phyloP scores from a whole-genome alignment of 2,329 filamentous ascomycete genomes.

The Aspergillus floridensis region DNA sequence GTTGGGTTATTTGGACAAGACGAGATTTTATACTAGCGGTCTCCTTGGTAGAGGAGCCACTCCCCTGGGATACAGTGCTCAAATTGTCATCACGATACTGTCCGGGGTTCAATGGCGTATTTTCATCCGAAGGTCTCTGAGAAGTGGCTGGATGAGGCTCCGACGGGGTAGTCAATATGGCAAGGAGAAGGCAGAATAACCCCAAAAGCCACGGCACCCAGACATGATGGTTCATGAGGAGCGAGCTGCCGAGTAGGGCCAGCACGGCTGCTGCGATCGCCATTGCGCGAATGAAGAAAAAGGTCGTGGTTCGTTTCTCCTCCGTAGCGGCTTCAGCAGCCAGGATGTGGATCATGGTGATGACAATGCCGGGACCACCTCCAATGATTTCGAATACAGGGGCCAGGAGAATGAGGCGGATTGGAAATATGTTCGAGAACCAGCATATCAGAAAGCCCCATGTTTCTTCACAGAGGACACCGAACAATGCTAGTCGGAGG shows the following conservation, averaged over 20 bases:
- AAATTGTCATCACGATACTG: no score
- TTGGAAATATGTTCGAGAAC: background rate
- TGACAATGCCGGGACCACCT: background rate
- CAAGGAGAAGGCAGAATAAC: background rate
- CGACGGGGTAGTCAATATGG: background rate
- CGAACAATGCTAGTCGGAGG: background rate
- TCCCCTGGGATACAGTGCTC: no score
- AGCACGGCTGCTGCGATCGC: background rate
- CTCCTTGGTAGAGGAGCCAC: no score
- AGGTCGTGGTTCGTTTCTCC: background rate
- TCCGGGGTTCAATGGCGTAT: background rate
- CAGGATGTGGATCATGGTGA: background rate
- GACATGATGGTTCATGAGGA: background rate
- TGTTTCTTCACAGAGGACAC: background rate
- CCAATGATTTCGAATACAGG: no score
- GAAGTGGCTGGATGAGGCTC: background rate
- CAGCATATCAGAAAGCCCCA: background rate
- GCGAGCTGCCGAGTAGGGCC: background rate
- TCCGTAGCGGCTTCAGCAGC: background rate
- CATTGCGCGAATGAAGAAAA: conserved; percentile 1
- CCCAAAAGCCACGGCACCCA: conserved; percentile 2
- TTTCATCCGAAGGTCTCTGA: background rate
- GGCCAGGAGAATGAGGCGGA: no score
- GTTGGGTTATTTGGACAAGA: no score
- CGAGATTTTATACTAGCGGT: no score